Evolutionary conservation across 495 filamentous ascomycete species (phyloP).

Genomic region (Podospora fimiseda): DNA sequence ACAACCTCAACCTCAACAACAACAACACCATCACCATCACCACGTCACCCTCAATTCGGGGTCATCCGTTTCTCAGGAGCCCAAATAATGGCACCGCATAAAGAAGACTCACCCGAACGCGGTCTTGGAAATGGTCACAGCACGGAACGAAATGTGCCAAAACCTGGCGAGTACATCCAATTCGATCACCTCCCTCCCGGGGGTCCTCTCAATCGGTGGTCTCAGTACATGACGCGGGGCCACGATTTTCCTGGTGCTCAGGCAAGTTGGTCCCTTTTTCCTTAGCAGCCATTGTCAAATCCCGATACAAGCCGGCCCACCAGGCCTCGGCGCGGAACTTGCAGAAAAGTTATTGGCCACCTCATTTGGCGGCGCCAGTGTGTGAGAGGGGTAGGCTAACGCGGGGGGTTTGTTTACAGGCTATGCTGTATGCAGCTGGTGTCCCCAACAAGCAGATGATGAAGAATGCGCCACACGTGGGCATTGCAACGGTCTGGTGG

Average conservation of each 20-base stretch:
- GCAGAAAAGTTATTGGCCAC: neutral
- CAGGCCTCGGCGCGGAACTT: neutral
- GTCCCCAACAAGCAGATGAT: conserved; percentile 78
- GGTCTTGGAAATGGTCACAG: neutral
- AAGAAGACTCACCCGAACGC: conserved; percentile 8
- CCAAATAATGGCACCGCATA: conserved; percentile 19
- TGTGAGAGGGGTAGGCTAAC: no score
- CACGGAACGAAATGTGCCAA: conserved; percentile 29
- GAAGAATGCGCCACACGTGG: conserved; percentile 87
- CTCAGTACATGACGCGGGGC: conserved; percentile 42
- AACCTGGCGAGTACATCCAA: conserved; percentile 39
- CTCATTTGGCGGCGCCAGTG: no score
- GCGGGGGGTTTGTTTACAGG: conserved; percentile 39
- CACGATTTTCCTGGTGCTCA: conserved; percentile 95
- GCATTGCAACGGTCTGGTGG: conserved; percentile 90
- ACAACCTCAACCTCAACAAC: no score
- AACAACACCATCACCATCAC: neutral
- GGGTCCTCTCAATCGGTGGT: conserved; percentile 44
- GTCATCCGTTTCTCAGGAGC: neutral
- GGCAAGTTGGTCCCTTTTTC: conserved; percentile 37
- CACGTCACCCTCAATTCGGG: neutral
- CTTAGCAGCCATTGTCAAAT: conserved; percentile 2
- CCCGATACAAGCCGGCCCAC: conserved; percentile 7
- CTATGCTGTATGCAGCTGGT: conserved; percentile 94
- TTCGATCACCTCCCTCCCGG: conserved; percentile 38